These are phyloP conservation scores for Dioszegia crocea DNA, from an alignment of 768 basidiomycete species.

Conservation along the genomic window DNA sequence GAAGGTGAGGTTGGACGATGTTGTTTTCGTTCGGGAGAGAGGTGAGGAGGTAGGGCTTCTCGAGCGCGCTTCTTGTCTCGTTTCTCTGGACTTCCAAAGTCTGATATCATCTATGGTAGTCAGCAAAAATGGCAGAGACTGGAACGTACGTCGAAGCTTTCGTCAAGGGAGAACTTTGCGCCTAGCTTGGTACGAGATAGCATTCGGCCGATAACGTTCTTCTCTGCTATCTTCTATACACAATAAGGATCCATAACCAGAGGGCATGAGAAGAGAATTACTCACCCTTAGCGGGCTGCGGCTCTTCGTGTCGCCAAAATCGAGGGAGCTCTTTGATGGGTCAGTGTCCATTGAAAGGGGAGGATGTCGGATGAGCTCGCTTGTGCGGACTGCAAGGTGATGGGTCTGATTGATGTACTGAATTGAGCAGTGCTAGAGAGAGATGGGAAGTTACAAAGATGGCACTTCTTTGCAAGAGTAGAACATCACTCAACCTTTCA, in stretches of 20 bases:
- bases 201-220: background rate
- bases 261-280: too few species aligned
- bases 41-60: background rate
- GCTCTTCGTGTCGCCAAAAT: background rate
- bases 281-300: constrained; percentile 5
- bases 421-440: too few species aligned
- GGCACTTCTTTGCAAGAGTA: background rate
- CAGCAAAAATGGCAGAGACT: too few species aligned
- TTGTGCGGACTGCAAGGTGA: too few species aligned
- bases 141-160: constrained; percentile 1
- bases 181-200: constrained; percentile 6
- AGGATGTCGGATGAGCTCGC: too few species aligned
- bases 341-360: background rate
- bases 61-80: background rate
- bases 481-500: background rate
- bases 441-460: background rate
- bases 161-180: background rate
- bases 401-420: too few species aligned
- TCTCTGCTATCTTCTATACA: constrained; percentile 9
- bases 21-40: constrained; percentile 2
- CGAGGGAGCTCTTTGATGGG: background rate
- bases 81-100: background rate
- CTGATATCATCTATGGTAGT: background rate
- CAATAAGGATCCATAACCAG: too few species aligned
- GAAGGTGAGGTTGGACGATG: background rate